Base-by-base conservation (phyloP, 768 basidiomycete species). In the Lactarius quietus region DNA sequence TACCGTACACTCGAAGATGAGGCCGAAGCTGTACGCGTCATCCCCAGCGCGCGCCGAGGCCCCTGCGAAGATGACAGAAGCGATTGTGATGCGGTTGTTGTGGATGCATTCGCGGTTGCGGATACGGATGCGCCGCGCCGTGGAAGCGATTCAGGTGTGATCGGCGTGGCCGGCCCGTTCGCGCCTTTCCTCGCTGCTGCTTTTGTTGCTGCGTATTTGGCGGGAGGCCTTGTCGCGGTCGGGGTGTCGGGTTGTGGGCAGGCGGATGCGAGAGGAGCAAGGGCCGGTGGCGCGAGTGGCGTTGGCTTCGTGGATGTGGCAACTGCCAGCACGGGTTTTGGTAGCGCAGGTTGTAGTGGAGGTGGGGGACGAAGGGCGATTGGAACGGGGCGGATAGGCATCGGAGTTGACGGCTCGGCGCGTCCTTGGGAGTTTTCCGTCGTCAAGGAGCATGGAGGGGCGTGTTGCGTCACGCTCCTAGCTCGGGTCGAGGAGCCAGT, bases 1-100 rank as follows among this genome's bases (percentile, higher is more conserved):
- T 41, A 38, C 9, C 28, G n/a, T 1, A 39, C 33, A 15, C 52
- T 64, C 31, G 38, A 58, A 12, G 45, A 36, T 23, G 45, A 28
- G 3, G 52, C 14, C 29, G 52, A 3, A 28, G 52, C 18, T 18
- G 48, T n/a, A 18, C 64, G 64, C 45, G 55, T 65, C 60, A 65
- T 65, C 17, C 64, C 64, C 17, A 61, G 38, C 23, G 60, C 64
- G 3, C 64, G 64, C 33, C 10, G 61, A 3, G 33, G 29, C 7
- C 43, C 64, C 38, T 65, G 64, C 31, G 60, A 61, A 12, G 60
- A 23, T 23, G 53, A 53, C 18, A 29, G 20, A 2, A 23, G 41
- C 1, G 20, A 15, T 5, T 38, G 31, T 29, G 52, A 29, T 28
- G 52, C 15, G 26, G 52, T 54, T 14, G 33, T n/a, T 3, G 51